phyloP scores from a whole-genome alignment of 1,139 yeast genomes.

The Scheffersomyces lignicola region DNA sequence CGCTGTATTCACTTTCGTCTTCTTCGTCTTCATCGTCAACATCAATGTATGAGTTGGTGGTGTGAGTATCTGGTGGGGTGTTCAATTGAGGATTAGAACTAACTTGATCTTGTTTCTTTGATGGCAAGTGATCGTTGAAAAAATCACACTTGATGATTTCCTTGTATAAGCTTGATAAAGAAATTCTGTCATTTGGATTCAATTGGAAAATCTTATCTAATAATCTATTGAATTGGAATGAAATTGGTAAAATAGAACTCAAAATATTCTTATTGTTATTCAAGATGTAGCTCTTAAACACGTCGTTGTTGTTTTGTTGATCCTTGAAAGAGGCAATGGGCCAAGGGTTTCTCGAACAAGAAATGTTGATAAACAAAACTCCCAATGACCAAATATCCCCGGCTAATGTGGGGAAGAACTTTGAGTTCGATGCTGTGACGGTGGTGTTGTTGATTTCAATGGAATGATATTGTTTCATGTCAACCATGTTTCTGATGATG shows the following conservation, averaged over 20 bases:
- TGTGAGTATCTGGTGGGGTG: conserved; percentile 19
- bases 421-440: conserved; percentile 21
- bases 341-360: conserved; percentile 92
- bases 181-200: conserved; percentile 65
- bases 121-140: conserved; percentile 24
- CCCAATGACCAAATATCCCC: conserved; percentile 93
- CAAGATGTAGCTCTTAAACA: conserved; percentile 49
- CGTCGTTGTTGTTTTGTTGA: conserved; percentile 52
- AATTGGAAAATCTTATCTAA: conserved; percentile 55
- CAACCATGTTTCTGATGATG: conserved; percentile 27
- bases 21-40: conserved; percentile 10
- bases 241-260: conserved; percentile 60
- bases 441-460: conserved; percentile 16
- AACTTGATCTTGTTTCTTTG: conserved; percentile 1
- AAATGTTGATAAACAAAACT: conserved; percentile 72
- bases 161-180: conserved; percentile 46
- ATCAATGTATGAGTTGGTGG: conserved; percentile 15
- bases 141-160: conserved; percentile 43
- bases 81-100: conserved; percentile 16
- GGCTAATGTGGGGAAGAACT: conserved; percentile 62
- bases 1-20: conserved; percentile 8
- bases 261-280: conserved; percentile 29
- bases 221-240: conserved; percentile 57
- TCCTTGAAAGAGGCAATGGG: conserved; percentile 66
- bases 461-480: conserved; percentile 29